A percentile compares a stretch with the other conserved stretches of the same genome.
Evolutionary conservation across 257 asterid species (phyloP).

Genomic region (Asclepias syriaca): DNA sequence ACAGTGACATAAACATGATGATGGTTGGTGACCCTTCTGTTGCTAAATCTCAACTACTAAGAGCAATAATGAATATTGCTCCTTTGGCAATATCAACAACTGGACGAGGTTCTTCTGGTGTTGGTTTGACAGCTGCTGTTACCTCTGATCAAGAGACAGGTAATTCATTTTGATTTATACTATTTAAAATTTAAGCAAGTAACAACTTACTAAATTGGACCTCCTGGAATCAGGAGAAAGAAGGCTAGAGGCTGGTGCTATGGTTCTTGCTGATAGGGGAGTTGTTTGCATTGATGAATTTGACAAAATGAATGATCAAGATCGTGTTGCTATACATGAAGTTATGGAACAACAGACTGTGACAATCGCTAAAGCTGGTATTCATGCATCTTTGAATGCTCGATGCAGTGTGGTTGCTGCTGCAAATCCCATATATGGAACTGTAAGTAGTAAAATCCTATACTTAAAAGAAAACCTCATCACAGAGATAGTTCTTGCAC

Average conservation of each 20-base stretch:
- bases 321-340: slow-evolving; percentile 97
- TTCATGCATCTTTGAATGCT: slow-evolving; percentile 95
- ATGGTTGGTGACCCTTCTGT: slow-evolving; percentile 99
- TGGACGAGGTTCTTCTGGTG: slow-evolving; percentile 99
- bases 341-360: slow-evolving; percentile 99
- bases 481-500: neutral
- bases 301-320: slow-evolving; percentile 96
- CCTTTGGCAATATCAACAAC: slow-evolving; percentile 97
- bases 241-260: slow-evolving; percentile 95
- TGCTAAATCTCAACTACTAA: slow-evolving; percentile 91
- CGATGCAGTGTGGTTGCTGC: slow-evolving; percentile 99
- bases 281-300: slow-evolving; percentile 96
- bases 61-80: slow-evolving; percentile 96
- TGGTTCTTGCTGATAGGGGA: slow-evolving; percentile 98
- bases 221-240: slow-evolving; percentile 55
- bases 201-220: slow-evolving; percentile 16
- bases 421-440: slow-evolving; percentile 98
- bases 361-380: slow-evolving; percentile 98
- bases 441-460: slow-evolving; percentile 53
- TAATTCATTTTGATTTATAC: slow-evolving; percentile 22
- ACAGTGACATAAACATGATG: slow-evolving; percentile 97
- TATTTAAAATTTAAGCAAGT: neutral
- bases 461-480: neutral
- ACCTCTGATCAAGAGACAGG: slow-evolving; percentile 98
- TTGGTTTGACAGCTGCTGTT: slow-evolving; percentile 99